Evolutionary conservation across 805 yeast genomes (phyloP).

Genomic region (Monosporozyma servazzii): DNA sequence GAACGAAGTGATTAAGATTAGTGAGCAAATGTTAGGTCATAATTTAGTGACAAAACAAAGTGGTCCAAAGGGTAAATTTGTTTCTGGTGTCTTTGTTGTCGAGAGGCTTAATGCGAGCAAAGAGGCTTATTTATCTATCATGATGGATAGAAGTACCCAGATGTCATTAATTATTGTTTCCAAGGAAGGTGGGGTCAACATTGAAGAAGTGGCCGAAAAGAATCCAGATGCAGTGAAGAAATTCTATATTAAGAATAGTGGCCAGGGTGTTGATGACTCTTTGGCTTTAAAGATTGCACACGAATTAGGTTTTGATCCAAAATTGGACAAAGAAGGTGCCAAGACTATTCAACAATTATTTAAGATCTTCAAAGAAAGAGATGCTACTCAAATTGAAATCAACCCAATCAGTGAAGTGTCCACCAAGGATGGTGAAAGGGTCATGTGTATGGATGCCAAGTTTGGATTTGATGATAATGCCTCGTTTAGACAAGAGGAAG

Average conservation of each 20-base stretch:
- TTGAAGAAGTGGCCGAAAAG: constrained; percentile 92
- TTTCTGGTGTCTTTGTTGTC: constrained; percentile 90
- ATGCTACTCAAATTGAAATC: constrained; percentile 97
- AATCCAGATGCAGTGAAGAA: constrained; percentile 89
- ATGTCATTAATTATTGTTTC: constrained; percentile 91
- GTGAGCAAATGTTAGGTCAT: constrained; percentile 84
- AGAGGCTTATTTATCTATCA: constrained; percentile 91
- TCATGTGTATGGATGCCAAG: constrained; percentile 98
- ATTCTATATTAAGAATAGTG: constrained; percentile 63
- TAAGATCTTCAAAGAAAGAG: constrained; percentile 82
- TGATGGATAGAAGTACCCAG: constrained; percentile 89
- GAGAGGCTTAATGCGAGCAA: constrained; percentile 90
- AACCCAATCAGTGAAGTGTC: constrained; percentile 90
- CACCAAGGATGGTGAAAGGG: constrained; percentile 38
- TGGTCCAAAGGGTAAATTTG: constrained; percentile 94
- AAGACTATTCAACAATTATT: constrained; percentile 77
- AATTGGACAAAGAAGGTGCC: constrained; percentile 79
- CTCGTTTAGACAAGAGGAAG: constrained; percentile 85
- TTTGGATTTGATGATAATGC: constrained; percentile 98
- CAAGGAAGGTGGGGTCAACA: constrained; percentile 98
- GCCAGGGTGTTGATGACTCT: constrained; percentile 65
- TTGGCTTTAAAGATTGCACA: constrained; percentile 70
- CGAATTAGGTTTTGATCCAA: constrained; percentile 69
- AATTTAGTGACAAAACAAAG: constrained; percentile 96
- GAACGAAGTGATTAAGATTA: constrained; percentile 77